Evolutionary conservation across 1,139 yeast species (phyloP).

Genomic region (Nakaseomyces nivariensis): DNA sequence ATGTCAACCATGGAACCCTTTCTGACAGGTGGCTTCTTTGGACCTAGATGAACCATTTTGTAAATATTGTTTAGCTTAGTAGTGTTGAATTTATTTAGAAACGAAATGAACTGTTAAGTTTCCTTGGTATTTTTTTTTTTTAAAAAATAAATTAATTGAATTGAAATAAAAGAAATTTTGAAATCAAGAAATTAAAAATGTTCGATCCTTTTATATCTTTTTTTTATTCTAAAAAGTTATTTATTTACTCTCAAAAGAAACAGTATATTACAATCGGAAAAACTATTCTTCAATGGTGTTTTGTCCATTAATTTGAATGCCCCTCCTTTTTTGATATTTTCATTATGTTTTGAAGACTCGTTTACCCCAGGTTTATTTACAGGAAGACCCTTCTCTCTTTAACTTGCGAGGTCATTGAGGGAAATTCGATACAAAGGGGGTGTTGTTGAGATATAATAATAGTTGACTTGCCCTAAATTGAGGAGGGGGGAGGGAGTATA

Average conservation of each 20-base stretch:
- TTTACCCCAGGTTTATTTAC: not conserved
- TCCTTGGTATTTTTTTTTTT: not conserved
- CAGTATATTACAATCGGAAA: not conserved
- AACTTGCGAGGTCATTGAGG: not conserved
- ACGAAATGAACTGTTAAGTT: not conserved
- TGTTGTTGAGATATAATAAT: too few species aligned
- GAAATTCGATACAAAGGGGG: not conserved
- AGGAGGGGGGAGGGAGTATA: too few species aligned
- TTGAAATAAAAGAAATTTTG: not conserved
- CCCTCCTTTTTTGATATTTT: not conserved
- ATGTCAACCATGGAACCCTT: slow-evolving; percentile 72
- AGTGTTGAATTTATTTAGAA: not conserved
- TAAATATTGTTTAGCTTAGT: not conserved
- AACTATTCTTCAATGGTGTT: not conserved
- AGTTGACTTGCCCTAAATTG: too few species aligned
- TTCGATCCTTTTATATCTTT: not conserved
- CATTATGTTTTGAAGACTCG: not conserved
- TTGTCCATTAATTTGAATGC: not conserved
- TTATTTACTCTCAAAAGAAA: not conserved
- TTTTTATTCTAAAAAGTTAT: not conserved
- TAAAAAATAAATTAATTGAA: not conserved
- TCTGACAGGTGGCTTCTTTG: slow-evolving; percentile 74
- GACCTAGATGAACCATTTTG: slow-evolving; percentile 73
- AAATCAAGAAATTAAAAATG: not conserved
- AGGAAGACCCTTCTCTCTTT: not conserved